Conservation (phyloP, 2,329 filamentous ascomycete species). For the Botrytis pseudocinerea region DNA sequence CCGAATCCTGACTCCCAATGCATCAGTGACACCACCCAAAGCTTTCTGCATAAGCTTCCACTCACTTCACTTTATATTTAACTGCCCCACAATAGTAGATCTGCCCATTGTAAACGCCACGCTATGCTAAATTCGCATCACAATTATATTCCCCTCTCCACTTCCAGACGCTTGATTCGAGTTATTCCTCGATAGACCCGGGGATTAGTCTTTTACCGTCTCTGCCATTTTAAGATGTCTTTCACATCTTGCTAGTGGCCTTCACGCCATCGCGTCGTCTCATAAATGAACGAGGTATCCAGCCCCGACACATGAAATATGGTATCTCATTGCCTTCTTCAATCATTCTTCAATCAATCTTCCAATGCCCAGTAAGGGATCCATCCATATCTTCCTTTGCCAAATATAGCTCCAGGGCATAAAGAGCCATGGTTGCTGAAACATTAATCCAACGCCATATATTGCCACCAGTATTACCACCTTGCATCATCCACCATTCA, state of each 20-base stretch:
- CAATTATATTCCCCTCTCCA: conserved; percentile 7
- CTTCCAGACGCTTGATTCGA: background rate
- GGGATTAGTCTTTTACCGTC: background rate
- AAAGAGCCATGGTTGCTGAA: conserved; percentile 82
- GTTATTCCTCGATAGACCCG: conserved; percentile 1
- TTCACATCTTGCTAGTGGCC: conserved; percentile 9
- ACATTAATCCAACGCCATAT: conserved; percentile 94
- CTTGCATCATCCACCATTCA: conserved; percentile 82
- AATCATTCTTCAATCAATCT: conserved; percentile 69
- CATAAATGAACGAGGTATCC: conserved; percentile 8
- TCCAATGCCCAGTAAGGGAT: conserved; percentile 79
- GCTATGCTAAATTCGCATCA: conserved; percentile 21
- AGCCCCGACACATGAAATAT: conserved; percentile 22
- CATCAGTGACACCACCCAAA: conserved; percentile 12
- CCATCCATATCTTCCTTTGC: conserved; percentile 79
- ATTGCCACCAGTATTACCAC: conserved; percentile 79
- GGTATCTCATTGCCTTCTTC: conserved; percentile 10
- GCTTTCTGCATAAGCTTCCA: conserved; percentile 16
- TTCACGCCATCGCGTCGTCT: background rate
- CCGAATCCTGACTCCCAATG: conserved; percentile 10
- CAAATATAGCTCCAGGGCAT: conserved; percentile 86
- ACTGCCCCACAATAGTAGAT: conserved; percentile 12
- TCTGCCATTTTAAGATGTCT: conserved; percentile 6
- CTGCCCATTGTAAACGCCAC: conserved; percentile 20
- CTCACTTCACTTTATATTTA: conserved; percentile 3